Percentiles rank a stretch among this genome's conserved stretches.
phyloP scores from a whole-genome alignment of 2,329 filamentous ascomycete species.

The Pestalotiopsis sp. region DNA sequence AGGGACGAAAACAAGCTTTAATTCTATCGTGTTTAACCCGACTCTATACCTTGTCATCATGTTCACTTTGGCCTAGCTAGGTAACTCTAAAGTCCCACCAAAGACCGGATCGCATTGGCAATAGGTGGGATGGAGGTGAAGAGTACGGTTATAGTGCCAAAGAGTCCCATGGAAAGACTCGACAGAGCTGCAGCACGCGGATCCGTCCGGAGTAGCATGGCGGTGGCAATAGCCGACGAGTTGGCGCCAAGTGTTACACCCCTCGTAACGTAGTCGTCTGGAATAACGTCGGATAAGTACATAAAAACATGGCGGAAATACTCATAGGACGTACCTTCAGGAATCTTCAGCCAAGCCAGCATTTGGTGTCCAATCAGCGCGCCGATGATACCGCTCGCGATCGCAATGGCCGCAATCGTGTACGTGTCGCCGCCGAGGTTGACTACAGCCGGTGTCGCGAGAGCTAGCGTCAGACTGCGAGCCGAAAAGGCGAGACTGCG shows the following conservation, averaged over 20 bases:
- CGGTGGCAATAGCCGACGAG: slow-evolving; percentile 61
- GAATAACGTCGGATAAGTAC: not conserved
- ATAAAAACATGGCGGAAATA: not conserved
- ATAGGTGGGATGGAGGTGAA: slow-evolving; percentile 60
- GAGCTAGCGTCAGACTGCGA: slow-evolving; percentile 59
- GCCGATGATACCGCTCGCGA: slow-evolving; percentile 61
- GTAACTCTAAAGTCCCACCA: slow-evolving; percentile 40
- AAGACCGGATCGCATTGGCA: slow-evolving; percentile 45
- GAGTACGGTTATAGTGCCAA: slow-evolving; percentile 60
- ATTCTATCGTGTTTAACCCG: too few relatives aligned
- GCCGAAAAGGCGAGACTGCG: slow-evolving; percentile 58
- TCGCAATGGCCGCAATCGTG: slow-evolving; percentile 57
- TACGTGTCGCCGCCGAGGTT: slow-evolving; percentile 60
- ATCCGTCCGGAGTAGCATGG: slow-evolving; percentile 56
- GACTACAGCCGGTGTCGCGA: slow-evolving; percentile 57
- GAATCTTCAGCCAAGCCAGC: slow-evolving; percentile 51
- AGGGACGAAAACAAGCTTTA: too few relatives aligned
- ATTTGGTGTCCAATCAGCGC: slow-evolving; percentile 55
- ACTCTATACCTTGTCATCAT: too few relatives aligned
- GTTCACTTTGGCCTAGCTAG: too few relatives aligned
- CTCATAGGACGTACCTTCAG: slow-evolving; percentile 43
- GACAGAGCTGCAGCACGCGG: slow-evolving; percentile 61
- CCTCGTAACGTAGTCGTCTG: slow-evolving; percentile 65
- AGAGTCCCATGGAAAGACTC: slow-evolving; percentile 61
- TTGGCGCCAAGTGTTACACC: slow-evolving; percentile 64